Percentiles rank a stretch among this genome's conserved stretches.
Evolutionary conservation across 116 monocot genomes (phyloP).

Genomic region (Papilionanthe hybrid): DNA sequence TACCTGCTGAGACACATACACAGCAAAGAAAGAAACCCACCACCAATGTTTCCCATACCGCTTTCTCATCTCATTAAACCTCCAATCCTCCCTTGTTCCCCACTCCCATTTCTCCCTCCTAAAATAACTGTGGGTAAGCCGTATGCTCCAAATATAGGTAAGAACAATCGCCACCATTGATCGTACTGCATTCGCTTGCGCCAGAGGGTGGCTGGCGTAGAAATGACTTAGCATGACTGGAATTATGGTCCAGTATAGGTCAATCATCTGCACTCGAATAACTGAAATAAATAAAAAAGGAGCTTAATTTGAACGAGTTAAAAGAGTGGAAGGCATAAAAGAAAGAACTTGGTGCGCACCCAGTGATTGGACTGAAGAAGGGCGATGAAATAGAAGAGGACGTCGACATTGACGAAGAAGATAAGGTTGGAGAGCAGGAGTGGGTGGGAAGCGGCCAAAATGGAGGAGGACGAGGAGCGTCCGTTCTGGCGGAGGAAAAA

Average conservation of each 20-base stretch:
- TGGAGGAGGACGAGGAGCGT: slow-evolving; percentile 4
- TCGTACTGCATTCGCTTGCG: slow-evolving; percentile 32
- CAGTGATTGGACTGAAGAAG: slow-evolving; percentile 63
- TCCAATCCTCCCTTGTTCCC: slow-evolving; percentile 92
- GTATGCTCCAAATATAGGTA: slow-evolving; percentile 79
- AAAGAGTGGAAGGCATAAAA: neutral
- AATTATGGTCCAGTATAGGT: slow-evolving; percentile 94
- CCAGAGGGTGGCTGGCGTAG: slow-evolving; percentile 46
- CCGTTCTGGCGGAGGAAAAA: slow-evolving; percentile 41
- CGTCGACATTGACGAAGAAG: slow-evolving; percentile 85
- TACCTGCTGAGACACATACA: slow-evolving; percentile 90
- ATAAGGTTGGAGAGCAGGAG: slow-evolving; percentile 76
- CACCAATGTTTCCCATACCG: slow-evolving; percentile 67
- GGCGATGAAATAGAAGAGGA: slow-evolving; percentile 85
- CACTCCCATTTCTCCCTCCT: slow-evolving; percentile 90
- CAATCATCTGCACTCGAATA: slow-evolving; percentile 63
- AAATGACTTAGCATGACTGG: slow-evolving; percentile 78
- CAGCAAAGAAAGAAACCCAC: slow-evolving; percentile 90
- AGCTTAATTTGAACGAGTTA: neutral
- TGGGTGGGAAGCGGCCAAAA: slow-evolving; percentile 42
- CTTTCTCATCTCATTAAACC: slow-evolving; percentile 70
- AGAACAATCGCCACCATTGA: slow-evolving; percentile 46
- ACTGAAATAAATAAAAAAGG: neutral
- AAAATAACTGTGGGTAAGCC: slow-evolving; percentile 91
- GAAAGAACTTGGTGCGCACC: slow-evolving; percentile 18